Conservation (phyloP, 495 filamentous ascomycete genomes). For the Friedmanniomyces simplex region DNA sequence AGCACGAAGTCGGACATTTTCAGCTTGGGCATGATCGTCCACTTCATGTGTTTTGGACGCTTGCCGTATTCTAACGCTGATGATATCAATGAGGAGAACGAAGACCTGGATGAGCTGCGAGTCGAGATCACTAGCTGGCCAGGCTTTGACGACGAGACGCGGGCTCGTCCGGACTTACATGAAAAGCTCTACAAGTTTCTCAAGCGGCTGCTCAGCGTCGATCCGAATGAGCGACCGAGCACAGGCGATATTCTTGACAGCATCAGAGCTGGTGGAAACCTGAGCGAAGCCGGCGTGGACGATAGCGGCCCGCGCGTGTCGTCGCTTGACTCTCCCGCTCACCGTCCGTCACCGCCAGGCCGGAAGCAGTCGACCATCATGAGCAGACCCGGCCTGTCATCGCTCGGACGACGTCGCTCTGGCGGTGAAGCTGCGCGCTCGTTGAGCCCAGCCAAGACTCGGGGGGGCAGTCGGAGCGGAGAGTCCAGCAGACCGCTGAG, state of each 20-base stretch:
- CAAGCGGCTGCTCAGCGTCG: constrained; percentile 65
- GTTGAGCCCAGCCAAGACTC: constrained; percentile 26
- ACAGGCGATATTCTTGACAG: constrained; percentile 78
- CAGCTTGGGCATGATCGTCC: constrained; percentile 93
- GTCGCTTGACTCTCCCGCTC: constrained; percentile 42
- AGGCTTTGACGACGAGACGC: constrained; percentile 65
- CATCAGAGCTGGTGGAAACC: constrained; percentile 59
- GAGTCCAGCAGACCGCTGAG: constrained; percentile 13
- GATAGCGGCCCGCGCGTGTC: constrained; percentile 49
- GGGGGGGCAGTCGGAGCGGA: neutral
- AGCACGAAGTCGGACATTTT: constrained; percentile 95
- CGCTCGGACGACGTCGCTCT: constrained; percentile 28
- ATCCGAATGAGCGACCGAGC: constrained; percentile 66
- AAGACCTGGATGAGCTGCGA: constrained; percentile 81
- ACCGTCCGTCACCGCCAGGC: constrained; percentile 16
- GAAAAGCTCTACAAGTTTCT: constrained; percentile 77
- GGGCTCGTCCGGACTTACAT: constrained; percentile 70
- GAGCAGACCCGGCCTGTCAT: constrained; percentile 13
- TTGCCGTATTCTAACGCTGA: constrained; percentile 81
- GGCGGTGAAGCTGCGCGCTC: constrained; percentile 26
- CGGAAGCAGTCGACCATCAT: constrained; percentile 14
- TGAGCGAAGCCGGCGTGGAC: constrained; percentile 46
- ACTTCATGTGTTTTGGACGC: constrained; percentile 90
- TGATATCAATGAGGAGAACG: constrained; percentile 75
- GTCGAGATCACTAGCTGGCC: constrained; percentile 80